phyloP scores from a whole-genome alignment of 345 rosid genomes.

The Noccaea caerulescens region DNA sequence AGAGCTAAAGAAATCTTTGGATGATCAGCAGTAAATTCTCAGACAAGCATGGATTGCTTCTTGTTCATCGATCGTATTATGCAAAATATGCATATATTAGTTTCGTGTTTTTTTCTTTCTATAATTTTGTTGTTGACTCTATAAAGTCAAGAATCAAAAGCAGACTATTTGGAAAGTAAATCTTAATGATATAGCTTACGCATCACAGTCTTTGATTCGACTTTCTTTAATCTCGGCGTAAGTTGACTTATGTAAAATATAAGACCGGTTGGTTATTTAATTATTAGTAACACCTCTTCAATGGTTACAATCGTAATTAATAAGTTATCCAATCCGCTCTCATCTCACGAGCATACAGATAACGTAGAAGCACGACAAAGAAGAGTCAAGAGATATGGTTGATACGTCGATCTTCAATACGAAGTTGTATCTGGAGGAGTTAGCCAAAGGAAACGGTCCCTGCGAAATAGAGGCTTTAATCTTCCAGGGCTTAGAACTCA shows the following conservation, averaged over 20 bases:
- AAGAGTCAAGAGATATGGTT: background rate
- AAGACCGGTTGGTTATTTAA: too few relatives aligned
- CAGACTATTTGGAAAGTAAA: conserved; percentile 21
- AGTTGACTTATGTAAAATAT: too few relatives aligned
- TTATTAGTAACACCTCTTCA: too few relatives aligned
- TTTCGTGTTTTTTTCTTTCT: background rate
- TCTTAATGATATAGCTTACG: background rate
- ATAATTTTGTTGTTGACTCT: background rate
- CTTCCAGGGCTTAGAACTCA: conserved; percentile 33
- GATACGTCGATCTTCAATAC: conserved; percentile 3
- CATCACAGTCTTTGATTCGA: too few relatives aligned
- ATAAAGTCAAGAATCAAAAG: conserved; percentile 9
- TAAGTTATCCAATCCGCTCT: background rate
- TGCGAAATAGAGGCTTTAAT: conserved; percentile 18
- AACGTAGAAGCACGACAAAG: background rate
- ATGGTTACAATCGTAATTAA: background rate
- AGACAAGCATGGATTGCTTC: conserved; percentile 18
- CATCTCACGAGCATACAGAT: background rate
- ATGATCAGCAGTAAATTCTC: conserved; percentile 43
- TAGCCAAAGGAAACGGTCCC: conserved; percentile 17
- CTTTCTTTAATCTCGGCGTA: too few relatives aligned
- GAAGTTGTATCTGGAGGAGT: conserved; percentile 29
- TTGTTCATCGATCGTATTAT: conserved; percentile 11
- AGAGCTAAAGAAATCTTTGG: conserved; percentile 73
- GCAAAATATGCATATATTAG: background rate